Conservation (phyloP, 2,329 filamentous ascomycete species). For the Xylariaceae sp. region DNA sequence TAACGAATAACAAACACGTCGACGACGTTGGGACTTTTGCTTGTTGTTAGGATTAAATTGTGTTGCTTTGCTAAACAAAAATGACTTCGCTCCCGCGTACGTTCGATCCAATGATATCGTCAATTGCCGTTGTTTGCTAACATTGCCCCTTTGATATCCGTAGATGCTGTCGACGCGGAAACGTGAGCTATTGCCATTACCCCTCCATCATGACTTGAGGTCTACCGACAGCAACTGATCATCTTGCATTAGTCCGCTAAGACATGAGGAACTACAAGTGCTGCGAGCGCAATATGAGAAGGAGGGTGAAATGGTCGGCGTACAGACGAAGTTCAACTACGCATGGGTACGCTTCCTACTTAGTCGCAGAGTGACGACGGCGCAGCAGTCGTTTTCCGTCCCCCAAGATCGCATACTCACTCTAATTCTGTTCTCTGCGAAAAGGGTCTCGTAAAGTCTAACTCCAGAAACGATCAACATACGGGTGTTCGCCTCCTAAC, state of each 20-base stretch:
- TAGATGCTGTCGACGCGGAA: slow-evolving; percentile 96
- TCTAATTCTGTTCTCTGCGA: slow-evolving; percentile 8
- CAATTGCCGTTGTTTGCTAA: slow-evolving; percentile 6
- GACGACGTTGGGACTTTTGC: not conserved
- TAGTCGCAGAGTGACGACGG: not conserved
- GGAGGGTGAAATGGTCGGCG: slow-evolving; percentile 91
- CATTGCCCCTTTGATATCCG: slow-evolving; percentile 17
- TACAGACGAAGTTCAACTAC: slow-evolving; percentile 99
- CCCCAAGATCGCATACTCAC: not conserved
- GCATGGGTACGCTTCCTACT: slow-evolving; percentile 69
- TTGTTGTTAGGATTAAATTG: not conserved
- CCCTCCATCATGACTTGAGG: not conserved
- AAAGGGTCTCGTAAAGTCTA: slow-evolving; percentile 92
- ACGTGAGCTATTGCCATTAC: slow-evolving; percentile 54
- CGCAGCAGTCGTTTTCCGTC: not conserved
- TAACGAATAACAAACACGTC: not conserved
- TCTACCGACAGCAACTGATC: slow-evolving; percentile 12
- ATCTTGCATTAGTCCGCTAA: slow-evolving; percentile 62
- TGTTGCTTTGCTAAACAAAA: slow-evolving; percentile 1
- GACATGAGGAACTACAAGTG: slow-evolving; percentile 86
- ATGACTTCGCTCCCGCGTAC: slow-evolving; percentile 34
- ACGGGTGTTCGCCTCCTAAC: slow-evolving; percentile 88
- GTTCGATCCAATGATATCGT: slow-evolving; percentile 7
- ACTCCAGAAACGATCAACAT: slow-evolving; percentile 78
- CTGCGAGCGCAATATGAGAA: slow-evolving; percentile 93